Conservation (phyloP, 352 stramenopile species). For the Blastocystis sp. region DNA sequence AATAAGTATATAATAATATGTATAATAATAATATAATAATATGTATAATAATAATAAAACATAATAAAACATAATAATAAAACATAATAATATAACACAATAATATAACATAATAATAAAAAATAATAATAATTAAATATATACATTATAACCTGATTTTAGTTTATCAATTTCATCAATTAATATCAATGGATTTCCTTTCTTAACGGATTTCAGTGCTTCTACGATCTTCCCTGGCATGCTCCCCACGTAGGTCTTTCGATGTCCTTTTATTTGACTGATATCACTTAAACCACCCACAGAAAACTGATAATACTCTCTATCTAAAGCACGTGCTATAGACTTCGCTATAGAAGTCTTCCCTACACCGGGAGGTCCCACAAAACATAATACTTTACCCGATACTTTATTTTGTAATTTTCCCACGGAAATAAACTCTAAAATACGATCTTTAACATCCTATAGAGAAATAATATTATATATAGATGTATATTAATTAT, state of each 20-base stretch:
- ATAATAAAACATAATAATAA: too few species aligned
- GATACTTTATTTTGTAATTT: constrained; percentile 82
- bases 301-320: constrained; percentile 91
- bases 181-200: constrained; percentile 84
- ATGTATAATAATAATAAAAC: too few species aligned
- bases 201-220: constrained; percentile 83
- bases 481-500: background rate
- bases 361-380: constrained; percentile 58
- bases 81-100: too few species aligned
- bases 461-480: constrained; percentile 47
- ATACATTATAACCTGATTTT: too few species aligned
- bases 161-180: constrained; percentile 88
- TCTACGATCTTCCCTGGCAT: constrained; percentile 97
- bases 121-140: too few species aligned
- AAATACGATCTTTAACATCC: constrained; percentile 92
- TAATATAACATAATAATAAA: too few species aligned
- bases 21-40: too few species aligned
- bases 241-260: constrained; percentile 86
- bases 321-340: constrained; percentile 76
- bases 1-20: too few species aligned
- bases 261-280: constrained; percentile 91
- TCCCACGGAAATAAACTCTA: constrained; percentile 94
- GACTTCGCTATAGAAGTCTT: constrained; percentile 74
- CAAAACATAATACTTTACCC: constrained; percentile 89
- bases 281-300: constrained; percentile 86